Conservation (phyloP, 345 rosid genomes). For the Dovyalis caffra region DNA sequence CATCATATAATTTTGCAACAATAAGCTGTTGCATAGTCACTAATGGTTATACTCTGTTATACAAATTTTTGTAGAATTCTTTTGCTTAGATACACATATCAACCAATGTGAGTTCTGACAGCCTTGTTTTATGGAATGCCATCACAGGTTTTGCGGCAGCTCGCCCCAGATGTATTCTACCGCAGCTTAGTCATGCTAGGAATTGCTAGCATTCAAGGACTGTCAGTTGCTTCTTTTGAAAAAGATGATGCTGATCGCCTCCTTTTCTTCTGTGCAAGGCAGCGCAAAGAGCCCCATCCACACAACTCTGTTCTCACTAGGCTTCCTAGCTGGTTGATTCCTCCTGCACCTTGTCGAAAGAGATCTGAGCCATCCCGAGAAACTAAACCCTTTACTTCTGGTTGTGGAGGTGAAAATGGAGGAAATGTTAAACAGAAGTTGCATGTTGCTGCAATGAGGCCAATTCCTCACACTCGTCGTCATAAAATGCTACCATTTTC, state of each 20-base stretch:
- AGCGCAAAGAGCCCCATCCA: slow-evolving; percentile 37
- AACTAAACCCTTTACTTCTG: slow-evolving; percentile 36
- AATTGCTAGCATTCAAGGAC: slow-evolving; percentile 92
- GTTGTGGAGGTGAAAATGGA: slow-evolving; percentile 54
- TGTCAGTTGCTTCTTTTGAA: slow-evolving; percentile 95
- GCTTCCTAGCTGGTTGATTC: slow-evolving; percentile 74
- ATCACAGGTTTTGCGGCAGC: slow-evolving; percentile 81
- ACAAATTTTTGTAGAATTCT: not conserved
- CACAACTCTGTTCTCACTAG: slow-evolving; percentile 33
- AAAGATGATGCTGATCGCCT: slow-evolving; percentile 92
- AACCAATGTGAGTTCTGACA: not conserved
- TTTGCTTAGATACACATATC: not conserved
- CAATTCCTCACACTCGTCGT: slow-evolving; percentile 76
- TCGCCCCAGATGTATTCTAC: slow-evolving; percentile 88
- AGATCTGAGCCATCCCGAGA: slow-evolving; percentile 55
- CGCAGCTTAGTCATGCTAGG: slow-evolving; percentile 91
- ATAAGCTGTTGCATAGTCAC: not conserved
- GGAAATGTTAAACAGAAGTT: slow-evolving; percentile 45
- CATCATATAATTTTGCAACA: not conserved
- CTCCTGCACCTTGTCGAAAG: slow-evolving; percentile 81
- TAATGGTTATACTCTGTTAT: not conserved
- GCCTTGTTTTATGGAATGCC: slow-evolving; percentile 19
- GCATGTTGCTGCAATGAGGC: slow-evolving; percentile 79
- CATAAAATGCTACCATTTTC: slow-evolving; percentile 81
- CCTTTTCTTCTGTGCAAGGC: slow-evolving; percentile 67